Evolutionary conservation across 2,329 filamentous ascomycete genomes (phyloP).

Genomic region (Hypoxylon rubiginosum): DNA sequence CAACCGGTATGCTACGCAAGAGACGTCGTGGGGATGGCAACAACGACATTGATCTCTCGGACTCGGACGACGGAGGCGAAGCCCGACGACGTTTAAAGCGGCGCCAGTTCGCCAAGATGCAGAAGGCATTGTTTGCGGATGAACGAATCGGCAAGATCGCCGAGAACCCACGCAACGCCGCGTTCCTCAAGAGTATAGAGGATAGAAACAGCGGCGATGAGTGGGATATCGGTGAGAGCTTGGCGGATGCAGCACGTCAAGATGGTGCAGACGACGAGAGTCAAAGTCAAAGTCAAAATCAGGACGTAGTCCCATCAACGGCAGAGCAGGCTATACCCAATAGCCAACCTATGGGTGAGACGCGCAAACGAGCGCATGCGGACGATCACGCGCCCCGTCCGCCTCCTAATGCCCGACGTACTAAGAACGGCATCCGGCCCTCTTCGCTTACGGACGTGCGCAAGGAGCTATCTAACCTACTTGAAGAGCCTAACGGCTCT

Average conservation of each 20-base stretch:
- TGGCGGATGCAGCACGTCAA: slow-evolving; percentile 58
- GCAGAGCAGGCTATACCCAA: slow-evolving; percentile 60
- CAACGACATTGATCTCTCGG: slow-evolving; percentile 85
- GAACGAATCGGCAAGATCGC: slow-evolving; percentile 93
- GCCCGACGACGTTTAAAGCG: slow-evolving; percentile 84
- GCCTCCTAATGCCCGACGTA: slow-evolving; percentile 73
- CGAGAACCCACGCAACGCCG: slow-evolving; percentile 87
- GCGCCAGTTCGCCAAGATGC: slow-evolving; percentile 90
- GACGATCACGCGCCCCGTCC: slow-evolving; percentile 59
- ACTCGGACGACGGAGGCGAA: slow-evolving; percentile 90
- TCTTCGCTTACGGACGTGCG: slow-evolving; percentile 84
- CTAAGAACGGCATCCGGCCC: slow-evolving; percentile 74
- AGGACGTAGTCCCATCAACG: slow-evolving; percentile 48
- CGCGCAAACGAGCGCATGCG: slow-evolving; percentile 50
- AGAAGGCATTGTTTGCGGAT: slow-evolving; percentile 87
- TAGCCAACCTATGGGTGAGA: slow-evolving; percentile 64
- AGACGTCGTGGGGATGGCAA: slow-evolving; percentile 69
- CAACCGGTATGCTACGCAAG: slow-evolving; percentile 87
- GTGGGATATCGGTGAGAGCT: slow-evolving; percentile 77
- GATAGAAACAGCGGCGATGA: slow-evolving; percentile 83
- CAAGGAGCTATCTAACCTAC: slow-evolving; percentile 84
- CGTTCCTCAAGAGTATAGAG: slow-evolving; percentile 91
- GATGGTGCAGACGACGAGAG: slow-evolving; percentile 53
- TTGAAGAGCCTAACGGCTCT: slow-evolving; percentile 74
- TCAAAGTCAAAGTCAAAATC: slow-evolving; percentile 54